Evolutionary conservation across 805 yeast species (phyloP).

Genomic region (Dipodascus albidus): DNA sequence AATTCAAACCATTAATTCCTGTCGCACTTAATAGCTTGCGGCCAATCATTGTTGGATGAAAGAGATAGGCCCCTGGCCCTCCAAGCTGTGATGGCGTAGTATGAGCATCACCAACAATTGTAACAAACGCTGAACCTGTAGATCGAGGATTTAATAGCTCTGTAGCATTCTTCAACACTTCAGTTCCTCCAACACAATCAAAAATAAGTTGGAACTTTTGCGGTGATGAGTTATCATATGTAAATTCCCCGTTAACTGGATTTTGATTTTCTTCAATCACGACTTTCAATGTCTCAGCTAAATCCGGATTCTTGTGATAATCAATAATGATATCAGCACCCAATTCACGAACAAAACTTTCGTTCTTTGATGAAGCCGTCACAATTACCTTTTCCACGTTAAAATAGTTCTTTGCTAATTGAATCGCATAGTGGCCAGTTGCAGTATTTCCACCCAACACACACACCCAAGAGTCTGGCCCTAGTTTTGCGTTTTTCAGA

Average conservation of each 20-base stretch:
- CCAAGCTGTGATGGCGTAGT: conserved; percentile 24
- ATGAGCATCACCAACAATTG: conserved; percentile 47
- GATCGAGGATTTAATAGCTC: conserved; percentile 35
- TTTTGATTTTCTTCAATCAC: conserved; percentile 3
- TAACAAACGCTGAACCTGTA: conserved; percentile 38
- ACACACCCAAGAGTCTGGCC: conserved; percentile 38
- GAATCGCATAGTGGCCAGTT: conserved; percentile 48
- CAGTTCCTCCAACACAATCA: conserved; percentile 54
- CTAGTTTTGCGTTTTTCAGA: conserved; percentile 28
- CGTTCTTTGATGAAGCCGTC: conserved; percentile 39
- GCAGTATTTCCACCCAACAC: conserved; percentile 67
- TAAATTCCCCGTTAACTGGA: conserved; percentile 14
- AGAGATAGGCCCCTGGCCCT: conserved; percentile 15
- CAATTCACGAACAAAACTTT: conserved; percentile 29
- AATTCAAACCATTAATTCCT: conserved; percentile 19
- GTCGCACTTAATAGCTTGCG: conserved; percentile 21
- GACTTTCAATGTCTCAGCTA: conserved; percentile 23
- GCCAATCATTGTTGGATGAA: conserved; percentile 16
- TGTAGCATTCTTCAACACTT: conserved; percentile 34
- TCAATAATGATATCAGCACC: conserved; percentile 56
- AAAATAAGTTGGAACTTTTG: conserved; percentile 48
- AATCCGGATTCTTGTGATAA: conserved; percentile 36
- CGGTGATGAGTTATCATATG: conserved; percentile 25
- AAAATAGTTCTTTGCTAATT: conserved; percentile 40
- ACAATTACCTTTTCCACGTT: conserved; percentile 43